Conservation (phyloP, 176 grass and related monocot species). For the Microstegium vimineum region DNA sequence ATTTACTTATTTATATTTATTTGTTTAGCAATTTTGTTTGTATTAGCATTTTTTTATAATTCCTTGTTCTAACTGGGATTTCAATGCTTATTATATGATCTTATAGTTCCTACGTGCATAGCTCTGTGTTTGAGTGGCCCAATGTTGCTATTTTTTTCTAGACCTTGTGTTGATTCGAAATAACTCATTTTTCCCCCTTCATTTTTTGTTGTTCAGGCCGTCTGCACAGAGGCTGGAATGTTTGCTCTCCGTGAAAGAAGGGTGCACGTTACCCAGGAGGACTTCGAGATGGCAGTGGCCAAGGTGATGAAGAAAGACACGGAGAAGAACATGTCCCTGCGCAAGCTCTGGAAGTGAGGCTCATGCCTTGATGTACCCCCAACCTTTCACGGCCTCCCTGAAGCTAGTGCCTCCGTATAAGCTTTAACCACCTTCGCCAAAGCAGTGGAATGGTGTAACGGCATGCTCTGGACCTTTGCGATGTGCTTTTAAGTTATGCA, state of each 20-base stretch:
- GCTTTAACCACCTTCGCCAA: background rate
- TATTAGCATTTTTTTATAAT: background rate
- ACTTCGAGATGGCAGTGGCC: constrained; percentile 89
- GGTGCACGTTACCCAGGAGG: constrained; percentile 90
- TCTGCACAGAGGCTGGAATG: constrained; percentile 95
- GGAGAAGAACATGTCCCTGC: constrained; percentile 94
- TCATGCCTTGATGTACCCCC: background rate
- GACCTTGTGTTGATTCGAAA: background rate
- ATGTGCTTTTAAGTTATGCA: background rate
- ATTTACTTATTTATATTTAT: background rate
- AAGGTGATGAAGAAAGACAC: constrained; percentile 99
- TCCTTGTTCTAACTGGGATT: background rate
- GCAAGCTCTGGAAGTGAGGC: constrained; percentile 83
- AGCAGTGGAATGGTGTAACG: background rate
- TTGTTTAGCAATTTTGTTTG: background rate
- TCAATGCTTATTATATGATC: background rate
- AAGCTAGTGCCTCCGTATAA: background rate
- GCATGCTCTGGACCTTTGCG: background rate
- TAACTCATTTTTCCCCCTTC: background rate
- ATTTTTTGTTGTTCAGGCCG: constrained; percentile 46
- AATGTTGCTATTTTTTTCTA: background rate
- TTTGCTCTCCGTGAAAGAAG: constrained; percentile 89
- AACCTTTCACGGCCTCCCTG: background rate
- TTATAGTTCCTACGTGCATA: background rate
- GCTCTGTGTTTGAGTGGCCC: background rate